Evolutionary conservation across 1,139 yeast genomes (phyloP), one percentile per base, ranked within the genome.

Genomic region (Lodderomyces beijingensis): DNA sequence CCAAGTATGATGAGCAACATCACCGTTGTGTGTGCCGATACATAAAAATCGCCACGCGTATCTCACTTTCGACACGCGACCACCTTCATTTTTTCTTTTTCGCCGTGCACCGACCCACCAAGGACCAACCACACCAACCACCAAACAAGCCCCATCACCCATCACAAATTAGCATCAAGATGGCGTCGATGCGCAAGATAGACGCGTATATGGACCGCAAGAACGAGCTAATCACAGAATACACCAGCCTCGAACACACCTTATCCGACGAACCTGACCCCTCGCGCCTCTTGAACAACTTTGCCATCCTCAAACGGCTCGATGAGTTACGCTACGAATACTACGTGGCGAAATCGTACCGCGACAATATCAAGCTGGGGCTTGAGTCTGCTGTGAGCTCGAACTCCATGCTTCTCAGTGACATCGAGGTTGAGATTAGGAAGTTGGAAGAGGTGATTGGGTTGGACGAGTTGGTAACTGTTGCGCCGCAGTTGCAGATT

Each of bases 321-420:
- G 62, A 57, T 34, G 53, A 53, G 25, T 36, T 51, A 8, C 35
- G 47, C 4, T 57, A 55, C 31, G 52, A 53, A 30, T 54, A 46
- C 30, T 41, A 51, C 28, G 57, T 46, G 5, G 34, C 39, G 14
- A 43, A 39, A 20, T 31, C 51, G 7, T 46, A 46, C 25, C 28
- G 47, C 9, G 31, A 28, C 10, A 21, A 14, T 3, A 25, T 21
- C 11, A 9, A 23, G 25, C 8, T n/a, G 10, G 11, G 14, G 6
- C 10, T 6, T 12, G n/a, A n/a, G 6, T 23, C 25, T n/a, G 14
- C 12, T 10, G 14, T 8, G 7, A 23, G 8, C 7, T 14, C 10
- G 12, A 14, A 23, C 10, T 19, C 22, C 10, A n/a, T n/a, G n/a
- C 10, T 19, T 7, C 12, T 23, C 14, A 23, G 12, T 39, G 3